phyloP scores from a whole-genome alignment of 768 basidiomycete species.

The Suillus spraguei region DNA sequence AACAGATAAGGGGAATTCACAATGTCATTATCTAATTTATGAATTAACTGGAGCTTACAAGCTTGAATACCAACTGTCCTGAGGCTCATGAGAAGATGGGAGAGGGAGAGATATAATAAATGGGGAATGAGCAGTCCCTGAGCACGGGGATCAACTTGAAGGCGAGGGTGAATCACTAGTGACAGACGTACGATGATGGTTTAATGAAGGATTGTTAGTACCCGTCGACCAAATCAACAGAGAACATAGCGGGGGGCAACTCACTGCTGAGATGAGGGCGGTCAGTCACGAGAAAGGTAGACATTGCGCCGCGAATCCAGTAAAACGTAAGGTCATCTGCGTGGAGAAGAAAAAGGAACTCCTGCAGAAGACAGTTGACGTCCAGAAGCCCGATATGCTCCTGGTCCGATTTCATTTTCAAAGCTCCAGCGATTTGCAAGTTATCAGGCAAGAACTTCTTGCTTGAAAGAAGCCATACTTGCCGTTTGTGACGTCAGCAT shows the following conservation, averaged over 20 bases:
- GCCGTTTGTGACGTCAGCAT: conserved; percentile 89
- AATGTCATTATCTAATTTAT: background rate
- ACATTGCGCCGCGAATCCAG: background rate
- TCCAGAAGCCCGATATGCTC: conserved; percentile 44
- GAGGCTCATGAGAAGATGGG: background rate
- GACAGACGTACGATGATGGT: background rate
- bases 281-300: background rate
- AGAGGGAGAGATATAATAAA: background rate
- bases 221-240: background rate
- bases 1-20: too few relatives aligned
- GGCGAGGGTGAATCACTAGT: background rate
- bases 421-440: conserved; percentile 81
- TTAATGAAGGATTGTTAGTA: background rate
- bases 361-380: background rate
- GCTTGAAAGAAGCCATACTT: conserved; percentile 59
- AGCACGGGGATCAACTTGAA: background rate
- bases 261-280: background rate
- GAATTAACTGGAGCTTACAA: background rate
- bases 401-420: conserved; percentile 84
- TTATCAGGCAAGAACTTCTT: conserved; percentile 54
- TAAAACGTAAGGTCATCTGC: background rate
- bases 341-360: background rate
- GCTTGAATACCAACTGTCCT: background rate
- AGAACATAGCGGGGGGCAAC: background rate
- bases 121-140: background rate